Evolutionary conservation across 495 filamentous ascomycete genomes (phyloP), one percentile per base, ranked within the genome.

Genomic region (Aspergillus ostianus): DNA sequence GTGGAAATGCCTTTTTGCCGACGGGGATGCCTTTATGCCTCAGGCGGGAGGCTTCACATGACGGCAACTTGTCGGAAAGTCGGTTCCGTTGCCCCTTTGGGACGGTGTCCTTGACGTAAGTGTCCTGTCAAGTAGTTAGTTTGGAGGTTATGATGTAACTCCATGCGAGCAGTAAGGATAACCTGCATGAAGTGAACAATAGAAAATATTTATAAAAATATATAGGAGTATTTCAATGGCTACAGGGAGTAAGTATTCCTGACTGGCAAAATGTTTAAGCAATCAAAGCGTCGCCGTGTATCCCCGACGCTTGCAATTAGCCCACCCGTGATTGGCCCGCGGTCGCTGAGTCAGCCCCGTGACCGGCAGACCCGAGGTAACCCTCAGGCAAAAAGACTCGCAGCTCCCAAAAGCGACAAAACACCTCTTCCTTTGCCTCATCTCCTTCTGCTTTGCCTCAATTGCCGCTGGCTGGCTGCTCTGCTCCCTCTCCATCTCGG

Each of bases 241-340:
- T 26, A 26, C 2, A 26, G 23, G 23, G 23, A 26, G 5, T n/a
- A n/a, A n/a, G n/a, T n/a, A n/a, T n/a, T n/a, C n/a, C n/a, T n/a
- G 44, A 13, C 44, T 15, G 44, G 47, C 8, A 20, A 12, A 49
- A 20, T 20, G 18, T 20, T 49, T 47, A 18, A 47, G 21, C 26
- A 12, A 19, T 23, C 4, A 6, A 27, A 12, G 49, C 17, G 18
- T 47, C 56, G 65, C 77, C 77, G 77, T 79, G 72, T 75, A 67
- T 73, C 73, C 74, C 77, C 77, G 77, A 80, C 66, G 70, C 71
- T 80, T 77, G 67, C 65, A 74, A 77, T 78, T 77, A 76, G 60
- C 44, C 52, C 29, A 3, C 6, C 12, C 50, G 20, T 80, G 74
- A 80, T 80, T 80, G 77, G 77, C 61, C 19, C 3, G 1, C 0